These are phyloP conservation scores for Russula compacta DNA, from an alignment of 768 basidiomycete species.

Conservation along the genomic window DNA sequence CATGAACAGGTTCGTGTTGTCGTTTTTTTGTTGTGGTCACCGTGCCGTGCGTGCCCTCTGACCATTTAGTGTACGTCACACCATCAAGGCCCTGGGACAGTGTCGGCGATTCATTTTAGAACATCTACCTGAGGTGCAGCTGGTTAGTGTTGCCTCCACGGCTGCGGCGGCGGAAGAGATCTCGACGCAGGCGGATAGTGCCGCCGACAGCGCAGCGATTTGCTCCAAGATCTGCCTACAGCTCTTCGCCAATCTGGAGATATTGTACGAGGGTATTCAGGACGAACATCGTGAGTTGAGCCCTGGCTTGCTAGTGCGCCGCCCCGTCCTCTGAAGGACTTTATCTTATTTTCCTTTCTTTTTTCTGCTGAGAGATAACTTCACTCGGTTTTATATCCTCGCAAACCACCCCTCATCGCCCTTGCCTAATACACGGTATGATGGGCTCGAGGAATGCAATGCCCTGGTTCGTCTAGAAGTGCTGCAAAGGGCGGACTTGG, in stretches of 20 bases:
- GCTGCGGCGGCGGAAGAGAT: slow-evolving; percentile 54
- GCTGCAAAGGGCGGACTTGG: neutral
- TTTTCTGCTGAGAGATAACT: slow-evolving; percentile 39
- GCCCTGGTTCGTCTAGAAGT: slow-evolving; percentile 34
- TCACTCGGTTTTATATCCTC: slow-evolving; percentile 61
- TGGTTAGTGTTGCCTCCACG: slow-evolving; percentile 60
- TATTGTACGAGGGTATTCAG: slow-evolving; percentile 57
- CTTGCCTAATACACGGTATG: slow-evolving; percentile 21
- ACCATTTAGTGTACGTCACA: neutral
- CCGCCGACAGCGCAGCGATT: slow-evolving; percentile 56
- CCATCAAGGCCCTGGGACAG: slow-evolving; percentile 62
- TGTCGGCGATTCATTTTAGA: slow-evolving; percentile 52
- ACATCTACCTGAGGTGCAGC: slow-evolving; percentile 42
- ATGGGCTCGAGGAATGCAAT: slow-evolving; percentile 20
- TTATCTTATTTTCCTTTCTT: neutral
- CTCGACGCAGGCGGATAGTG: slow-evolving; percentile 34
- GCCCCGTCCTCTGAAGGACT: too few relatives aligned
- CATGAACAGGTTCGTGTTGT: slow-evolving; percentile 60
- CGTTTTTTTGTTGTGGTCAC: neutral
- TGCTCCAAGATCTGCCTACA: slow-evolving; percentile 57
- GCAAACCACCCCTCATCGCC: slow-evolving; percentile 29
- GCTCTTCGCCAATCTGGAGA: slow-evolving; percentile 51
- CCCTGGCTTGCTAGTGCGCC: too few relatives aligned
- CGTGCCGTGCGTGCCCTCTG: neutral
- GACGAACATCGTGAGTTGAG: slow-evolving; percentile 38